Evolutionary conservation across 148 eudicot genomes (phyloP).

Genomic region (Rhododendron molle): DNA sequence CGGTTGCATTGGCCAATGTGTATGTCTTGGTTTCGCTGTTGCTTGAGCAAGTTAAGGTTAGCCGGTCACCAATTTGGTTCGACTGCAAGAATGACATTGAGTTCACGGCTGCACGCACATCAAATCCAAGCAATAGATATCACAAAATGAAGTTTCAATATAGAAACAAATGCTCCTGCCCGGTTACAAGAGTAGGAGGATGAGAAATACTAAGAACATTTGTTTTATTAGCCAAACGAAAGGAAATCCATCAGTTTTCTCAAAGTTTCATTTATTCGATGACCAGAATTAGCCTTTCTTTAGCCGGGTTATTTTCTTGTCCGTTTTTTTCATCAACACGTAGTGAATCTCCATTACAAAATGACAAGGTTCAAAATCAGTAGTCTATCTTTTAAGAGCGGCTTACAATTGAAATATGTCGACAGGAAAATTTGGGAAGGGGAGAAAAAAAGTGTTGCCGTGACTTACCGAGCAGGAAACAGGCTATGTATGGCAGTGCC

Average conservation of each 20-base stretch:
- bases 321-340: neutral
- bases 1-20: constrained; percentile 43
- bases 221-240: neutral
- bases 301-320: neutral
- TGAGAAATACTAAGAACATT: neutral
- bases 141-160: neutral
- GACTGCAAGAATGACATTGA: constrained; percentile 36
- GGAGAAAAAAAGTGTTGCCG: neutral
- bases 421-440: neutral
- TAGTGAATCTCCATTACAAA: neutral
- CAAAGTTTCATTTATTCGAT: neutral
- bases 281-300: neutral
- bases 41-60: constrained; percentile 58
- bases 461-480: constrained; percentile 52
- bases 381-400: neutral
- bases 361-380: neutral
- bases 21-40: constrained; percentile 45
- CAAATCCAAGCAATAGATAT: neutral
- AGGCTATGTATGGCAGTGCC: constrained; percentile 62
- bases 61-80: constrained; percentile 38
- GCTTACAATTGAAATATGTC: neutral
- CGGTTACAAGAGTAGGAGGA: neutral
- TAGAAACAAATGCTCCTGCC: neutral
- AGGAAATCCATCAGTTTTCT: neutral
- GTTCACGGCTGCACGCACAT: neutral